A percentile compares a stretch with the other conserved stretches of the same genome.
phyloP scores from a whole-genome alignment of 1,139 yeast species.

The Kluyveromyces sp. region DNA sequence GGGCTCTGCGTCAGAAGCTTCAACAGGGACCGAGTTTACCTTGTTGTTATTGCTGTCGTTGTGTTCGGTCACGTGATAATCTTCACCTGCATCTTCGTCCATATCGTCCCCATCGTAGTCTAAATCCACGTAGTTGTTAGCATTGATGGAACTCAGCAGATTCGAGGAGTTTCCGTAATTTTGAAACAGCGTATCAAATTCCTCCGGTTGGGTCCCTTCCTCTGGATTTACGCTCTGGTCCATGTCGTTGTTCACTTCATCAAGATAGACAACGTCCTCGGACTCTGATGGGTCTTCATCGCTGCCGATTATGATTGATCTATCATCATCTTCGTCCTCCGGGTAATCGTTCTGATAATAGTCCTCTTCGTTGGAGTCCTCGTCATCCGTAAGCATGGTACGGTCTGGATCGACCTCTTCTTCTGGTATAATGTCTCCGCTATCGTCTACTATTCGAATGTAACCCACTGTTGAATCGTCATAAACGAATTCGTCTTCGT shows the following conservation, averaged over 20 bases:
- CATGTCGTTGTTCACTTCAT: conserved; percentile 15
- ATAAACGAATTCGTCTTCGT: conserved; percentile 36
- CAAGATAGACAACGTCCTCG: conserved; percentile 4
- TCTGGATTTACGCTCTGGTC: conserved; percentile 16
- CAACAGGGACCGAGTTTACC: no score
- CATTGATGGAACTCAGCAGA: conserved; percentile 22
- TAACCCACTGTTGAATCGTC: conserved; percentile 50
- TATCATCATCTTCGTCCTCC: conserved; percentile 71
- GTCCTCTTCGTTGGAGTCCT: conserved; percentile 84
- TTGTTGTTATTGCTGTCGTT: no score
- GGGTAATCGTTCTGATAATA: conserved; percentile 93
- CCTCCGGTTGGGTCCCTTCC: conserved; percentile 24
- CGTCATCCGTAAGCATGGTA: conserved; percentile 45
- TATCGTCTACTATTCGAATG: conserved; percentile 59
- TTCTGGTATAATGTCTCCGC: conserved; percentile 47
- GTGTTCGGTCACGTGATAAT: neutral
- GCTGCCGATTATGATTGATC: conserved; percentile 33
- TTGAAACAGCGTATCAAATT: conserved; percentile 32
- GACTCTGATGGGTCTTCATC: conserved; percentile 31
- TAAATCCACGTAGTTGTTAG: conserved; percentile 21
- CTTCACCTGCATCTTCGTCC: conserved; percentile 13
- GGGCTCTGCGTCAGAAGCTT: conserved; percentile 30
- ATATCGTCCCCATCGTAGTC: conserved; percentile 27
- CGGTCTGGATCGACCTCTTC: conserved; percentile 40
- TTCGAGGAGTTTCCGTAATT: conserved; percentile 30